phyloP scores from a whole-genome alignment of 2,329 filamentous ascomycete genomes.

The Clonostachys byssicola region DNA sequence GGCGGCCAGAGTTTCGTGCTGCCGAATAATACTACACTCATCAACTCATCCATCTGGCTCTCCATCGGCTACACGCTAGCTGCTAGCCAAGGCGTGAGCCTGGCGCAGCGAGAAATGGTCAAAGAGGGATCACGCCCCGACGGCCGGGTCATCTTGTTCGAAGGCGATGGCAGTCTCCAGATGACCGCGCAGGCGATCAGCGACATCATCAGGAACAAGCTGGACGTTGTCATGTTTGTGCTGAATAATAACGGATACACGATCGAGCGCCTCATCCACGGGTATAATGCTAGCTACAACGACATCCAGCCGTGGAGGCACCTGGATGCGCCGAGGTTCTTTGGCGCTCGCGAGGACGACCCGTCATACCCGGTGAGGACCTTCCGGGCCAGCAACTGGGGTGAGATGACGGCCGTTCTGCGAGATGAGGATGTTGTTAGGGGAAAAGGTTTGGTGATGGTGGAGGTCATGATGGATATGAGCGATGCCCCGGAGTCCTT shows the following conservation, averaged over 20 bases:
- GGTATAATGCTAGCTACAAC: conserved; percentile 76
- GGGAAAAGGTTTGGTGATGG: no score
- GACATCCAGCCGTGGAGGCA: conserved; percentile 75
- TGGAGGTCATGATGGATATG: no score
- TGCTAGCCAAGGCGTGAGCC: conserved; percentile 60
- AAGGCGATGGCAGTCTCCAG: conserved; percentile 84
- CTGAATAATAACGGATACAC: conserved; percentile 88
- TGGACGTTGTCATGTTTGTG: conserved; percentile 79
- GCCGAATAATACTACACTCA: conserved; percentile 68
- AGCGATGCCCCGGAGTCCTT: no score
- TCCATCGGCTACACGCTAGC: conserved; percentile 60
- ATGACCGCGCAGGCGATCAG: conserved; percentile 79
- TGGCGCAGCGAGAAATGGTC: conserved; percentile 57
- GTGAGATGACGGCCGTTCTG: conserved; percentile 64
- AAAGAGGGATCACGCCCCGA: conserved; percentile 36
- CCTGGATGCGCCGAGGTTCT: conserved; percentile 61
- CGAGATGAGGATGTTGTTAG: conserved; percentile 52
- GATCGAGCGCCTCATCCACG: conserved; percentile 85
- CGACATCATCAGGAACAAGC: conserved; percentile 72
- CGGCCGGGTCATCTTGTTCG: conserved; percentile 73
- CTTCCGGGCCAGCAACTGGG: conserved; percentile 65
- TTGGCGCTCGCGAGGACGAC: conserved; percentile 55
- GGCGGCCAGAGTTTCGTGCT: conserved; percentile 84
- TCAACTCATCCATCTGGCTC: conserved; percentile 76
- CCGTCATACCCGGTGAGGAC: conserved; percentile 27